These are phyloP conservation scores for Boletus sp. DNA, from an alignment of 768 basidiomycete genomes.

Conservation along the genomic window DNA sequence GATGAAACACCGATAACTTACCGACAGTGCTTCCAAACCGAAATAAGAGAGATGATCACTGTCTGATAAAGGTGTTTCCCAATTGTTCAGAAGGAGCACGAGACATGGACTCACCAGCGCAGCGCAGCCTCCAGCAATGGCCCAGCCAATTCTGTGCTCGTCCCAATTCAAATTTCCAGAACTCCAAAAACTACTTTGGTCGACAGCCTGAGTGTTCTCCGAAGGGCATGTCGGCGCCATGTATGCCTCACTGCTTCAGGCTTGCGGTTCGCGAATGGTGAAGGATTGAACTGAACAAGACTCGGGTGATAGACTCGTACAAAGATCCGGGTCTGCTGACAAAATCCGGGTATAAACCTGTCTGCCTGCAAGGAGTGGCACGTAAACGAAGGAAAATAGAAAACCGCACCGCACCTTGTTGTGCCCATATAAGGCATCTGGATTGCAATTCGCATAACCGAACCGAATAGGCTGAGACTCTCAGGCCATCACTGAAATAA, in stretches of 20 bases:
- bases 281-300: neutral
- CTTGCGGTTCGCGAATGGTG: neutral
- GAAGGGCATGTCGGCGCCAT: constrained; percentile 45
- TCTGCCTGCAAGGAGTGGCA: constrained; percentile 5
- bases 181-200: constrained; percentile 67
- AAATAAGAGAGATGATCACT: constrained; percentile 53
- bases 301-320: neutral
- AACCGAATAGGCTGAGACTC: neutral
- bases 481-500: too few relatives aligned
- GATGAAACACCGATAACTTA: constrained; percentile 30
- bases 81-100: neutral
- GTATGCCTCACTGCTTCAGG: neutral
- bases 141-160: constrained; percentile 69
- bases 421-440: too few relatives aligned
- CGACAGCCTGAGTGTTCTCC: constrained; percentile 46
- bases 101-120: constrained; percentile 42
- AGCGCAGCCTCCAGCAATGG: constrained; percentile 63
- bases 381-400: neutral
- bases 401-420: neutral
- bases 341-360: constrained; percentile 4
- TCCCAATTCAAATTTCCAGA: constrained; percentile 55
- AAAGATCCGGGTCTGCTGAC: constrained; percentile 4
- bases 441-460: neutral
- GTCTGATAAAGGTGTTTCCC: constrained; percentile 41
- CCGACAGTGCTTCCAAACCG: constrained; percentile 65